A percentile compares a stretch with the other conserved stretches of the same genome.
These are phyloP conservation scores for Daldinia sp. DNA, from an alignment of 2,329 filamentous ascomycete genomes.

Conservation along the genomic window DNA sequence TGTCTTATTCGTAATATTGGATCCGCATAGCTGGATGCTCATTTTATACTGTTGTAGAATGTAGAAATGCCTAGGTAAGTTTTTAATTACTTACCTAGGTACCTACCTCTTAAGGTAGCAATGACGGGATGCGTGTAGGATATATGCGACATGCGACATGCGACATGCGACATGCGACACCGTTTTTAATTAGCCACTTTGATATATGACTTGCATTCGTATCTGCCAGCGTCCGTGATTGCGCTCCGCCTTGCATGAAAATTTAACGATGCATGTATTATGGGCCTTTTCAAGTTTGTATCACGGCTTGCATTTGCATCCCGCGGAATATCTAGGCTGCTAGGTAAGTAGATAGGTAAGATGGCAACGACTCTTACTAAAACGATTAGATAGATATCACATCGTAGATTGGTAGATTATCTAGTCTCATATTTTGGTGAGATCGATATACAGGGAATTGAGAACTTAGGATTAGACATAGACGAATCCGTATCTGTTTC, in stretches of 20 bases:
- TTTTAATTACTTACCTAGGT: conserved; percentile 14
- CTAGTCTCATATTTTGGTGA: not conserved
- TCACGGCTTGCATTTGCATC: too few relatives aligned
- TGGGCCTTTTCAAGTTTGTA: not conserved
- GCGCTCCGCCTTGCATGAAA: conserved; percentile 19
- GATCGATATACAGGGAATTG: not conserved
- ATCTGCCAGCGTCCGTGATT: conserved; percentile 21
- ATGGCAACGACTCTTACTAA: not conserved
- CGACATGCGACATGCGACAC: conserved; percentile 10
- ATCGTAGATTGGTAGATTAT: not conserved
- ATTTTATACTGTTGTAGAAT: not conserved
- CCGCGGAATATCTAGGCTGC: too few relatives aligned
- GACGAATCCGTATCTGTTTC: not conserved
- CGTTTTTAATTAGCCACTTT: not conserved
- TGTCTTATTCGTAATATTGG: not conserved
- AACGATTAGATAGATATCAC: not conserved
- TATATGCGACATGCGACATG: conserved; percentile 10
- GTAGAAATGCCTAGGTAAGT: conserved; percentile 11
- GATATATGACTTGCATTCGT: conserved; percentile 26
- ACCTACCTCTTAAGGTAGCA: not conserved
- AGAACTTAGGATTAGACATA: not conserved
- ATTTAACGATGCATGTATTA: not conserved
- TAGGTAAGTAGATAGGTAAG: not conserved
- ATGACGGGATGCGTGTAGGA: not conserved
- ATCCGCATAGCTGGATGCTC: not conserved